Base-by-base conservation (phyloP, 495 filamentous ascomycete species). In the Penicillium flavigenum region DNA sequence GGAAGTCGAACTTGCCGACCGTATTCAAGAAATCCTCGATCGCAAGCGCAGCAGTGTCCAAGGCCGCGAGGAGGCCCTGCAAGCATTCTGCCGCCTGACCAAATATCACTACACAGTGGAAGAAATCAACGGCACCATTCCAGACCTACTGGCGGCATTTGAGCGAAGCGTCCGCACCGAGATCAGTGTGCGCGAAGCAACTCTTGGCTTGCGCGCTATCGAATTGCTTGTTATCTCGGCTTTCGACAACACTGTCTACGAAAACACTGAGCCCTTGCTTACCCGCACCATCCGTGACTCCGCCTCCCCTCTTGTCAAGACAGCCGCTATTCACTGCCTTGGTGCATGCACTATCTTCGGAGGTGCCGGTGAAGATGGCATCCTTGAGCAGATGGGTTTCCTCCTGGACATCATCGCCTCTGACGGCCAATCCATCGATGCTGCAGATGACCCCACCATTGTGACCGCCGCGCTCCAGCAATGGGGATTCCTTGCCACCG, bases 401-500 rank as follows among this genome's bases (percentile, higher is more conserved):
- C 72, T 96, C 29, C 75, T 96, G 17, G 92, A 96, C 58, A 91
- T 97, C 36, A 76, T 94, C 46, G 86, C 90, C 45, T 92, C 88
- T 19, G 92, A 98, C 59, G 94, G 94, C 1, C 76, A 85, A 39
- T 82, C 78, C 1, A 81, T 96, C 26, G 84, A 82, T 9, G 93
- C 93, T 7, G 74, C 76, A 11, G 92, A 97, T 62, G 87, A 85
- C 59, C 82, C 81, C 1, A 79, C 75, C 10, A 85, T 92, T n/a
- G 92, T 98, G 16, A 80, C 84, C 3, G 91, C 93, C 0, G 92
- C 93, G 3, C 79, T 95, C 5, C 85, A 90, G 63, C 88, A 89
- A 60, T 97, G 92, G 92, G 92, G 90, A 11, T 90, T 91, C 61
- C 79, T 96, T 10, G 89, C 88, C 11, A 95, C 89, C 10, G 84